These are phyloP conservation scores for Plasmodium sp. DNA, from an alignment of 169 alveolate genomes.

Conservation along the genomic window DNA sequence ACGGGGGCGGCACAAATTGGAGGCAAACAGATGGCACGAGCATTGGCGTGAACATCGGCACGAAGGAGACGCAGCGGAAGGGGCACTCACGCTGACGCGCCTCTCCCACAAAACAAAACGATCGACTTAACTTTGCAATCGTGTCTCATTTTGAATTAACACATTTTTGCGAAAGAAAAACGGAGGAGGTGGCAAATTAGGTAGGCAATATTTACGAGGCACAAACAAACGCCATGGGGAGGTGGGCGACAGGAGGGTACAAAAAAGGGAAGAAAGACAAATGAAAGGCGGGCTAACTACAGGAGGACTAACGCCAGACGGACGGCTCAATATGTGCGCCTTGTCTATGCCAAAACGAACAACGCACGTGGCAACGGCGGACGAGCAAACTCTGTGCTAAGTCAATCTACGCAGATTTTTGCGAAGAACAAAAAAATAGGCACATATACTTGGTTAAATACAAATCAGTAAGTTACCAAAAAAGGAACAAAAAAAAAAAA, in stretches of 20 bases:
- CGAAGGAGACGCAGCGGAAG: not conserved
- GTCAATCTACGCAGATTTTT: constrained; percentile 3
- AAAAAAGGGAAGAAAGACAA: not conserved
- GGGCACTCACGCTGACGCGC: not conserved
- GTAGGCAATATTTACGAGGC: not conserved
- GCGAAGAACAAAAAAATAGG: not conserved
- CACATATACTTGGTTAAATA: not conserved
- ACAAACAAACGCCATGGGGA: not conserved
- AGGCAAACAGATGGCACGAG: not conserved
- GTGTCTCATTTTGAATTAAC: constrained; percentile 29
- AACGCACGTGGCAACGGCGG: not conserved
- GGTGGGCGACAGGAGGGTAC: not conserved
- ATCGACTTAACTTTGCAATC: not conserved
- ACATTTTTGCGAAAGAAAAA: not conserved
- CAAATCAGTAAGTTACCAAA: not conserved
- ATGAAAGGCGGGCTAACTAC: not conserved
- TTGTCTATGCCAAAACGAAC: not conserved
- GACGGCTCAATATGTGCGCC: not conserved
- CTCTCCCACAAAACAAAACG: not conserved
- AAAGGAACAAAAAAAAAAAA: not conserved
- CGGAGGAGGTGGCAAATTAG: not conserved
- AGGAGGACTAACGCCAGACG: not conserved
- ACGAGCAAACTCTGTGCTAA: not conserved
- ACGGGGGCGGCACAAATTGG: not conserved
- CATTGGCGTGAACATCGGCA: not conserved